A percentile compares a stretch with the other conserved stretches of the same genome.
Evolutionary conservation across 2,329 filamentous ascomycete species (phyloP).

Genomic region (Venturia nashicola): DNA sequence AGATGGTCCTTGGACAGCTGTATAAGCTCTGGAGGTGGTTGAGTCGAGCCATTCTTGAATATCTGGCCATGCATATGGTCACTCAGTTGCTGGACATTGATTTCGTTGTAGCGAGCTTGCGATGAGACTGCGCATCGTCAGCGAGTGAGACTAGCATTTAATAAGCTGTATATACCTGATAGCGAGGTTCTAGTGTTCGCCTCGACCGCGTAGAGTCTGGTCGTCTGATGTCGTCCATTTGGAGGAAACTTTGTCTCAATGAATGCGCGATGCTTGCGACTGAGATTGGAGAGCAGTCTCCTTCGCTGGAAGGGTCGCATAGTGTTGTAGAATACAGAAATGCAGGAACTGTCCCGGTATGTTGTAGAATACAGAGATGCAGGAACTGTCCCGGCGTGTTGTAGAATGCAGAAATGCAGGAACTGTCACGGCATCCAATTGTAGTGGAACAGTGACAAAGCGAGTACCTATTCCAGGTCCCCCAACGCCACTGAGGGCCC

Average conservation of each 20-base stretch:
- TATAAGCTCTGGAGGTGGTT: slow-evolving; percentile 59
- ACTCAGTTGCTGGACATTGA: slow-evolving; percentile 90
- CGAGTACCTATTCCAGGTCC: too few species aligned
- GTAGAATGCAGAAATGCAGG: too few species aligned
- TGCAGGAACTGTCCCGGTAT: not conserved
- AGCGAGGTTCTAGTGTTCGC: not conserved
- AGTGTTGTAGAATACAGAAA: not conserved
- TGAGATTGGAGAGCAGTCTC: slow-evolving; percentile 4
- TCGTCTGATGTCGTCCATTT: not conserved
- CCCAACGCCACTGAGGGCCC: too few species aligned
- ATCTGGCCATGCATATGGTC: slow-evolving; percentile 70
- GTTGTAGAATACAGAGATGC: not conserved
- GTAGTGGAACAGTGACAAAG: too few species aligned
- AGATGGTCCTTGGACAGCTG: slow-evolving; percentile 74
- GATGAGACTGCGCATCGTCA: slow-evolving; percentile 23
- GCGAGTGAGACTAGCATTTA: not conserved
- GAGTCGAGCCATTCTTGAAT: slow-evolving; percentile 48
- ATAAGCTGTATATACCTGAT: not conserved
- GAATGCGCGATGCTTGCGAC: slow-evolving; percentile 6
- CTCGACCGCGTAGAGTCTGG: slow-evolving; percentile 6
- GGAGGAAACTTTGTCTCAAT: not conserved
- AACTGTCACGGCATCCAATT: too few species aligned
- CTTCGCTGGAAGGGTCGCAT: slow-evolving; percentile 8
- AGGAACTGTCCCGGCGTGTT: too few species aligned
- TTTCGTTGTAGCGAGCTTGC: slow-evolving; percentile 70